Base-by-base conservation (phyloP, 768 basidiomycete species). In the Russula ochroleuca region DNA sequence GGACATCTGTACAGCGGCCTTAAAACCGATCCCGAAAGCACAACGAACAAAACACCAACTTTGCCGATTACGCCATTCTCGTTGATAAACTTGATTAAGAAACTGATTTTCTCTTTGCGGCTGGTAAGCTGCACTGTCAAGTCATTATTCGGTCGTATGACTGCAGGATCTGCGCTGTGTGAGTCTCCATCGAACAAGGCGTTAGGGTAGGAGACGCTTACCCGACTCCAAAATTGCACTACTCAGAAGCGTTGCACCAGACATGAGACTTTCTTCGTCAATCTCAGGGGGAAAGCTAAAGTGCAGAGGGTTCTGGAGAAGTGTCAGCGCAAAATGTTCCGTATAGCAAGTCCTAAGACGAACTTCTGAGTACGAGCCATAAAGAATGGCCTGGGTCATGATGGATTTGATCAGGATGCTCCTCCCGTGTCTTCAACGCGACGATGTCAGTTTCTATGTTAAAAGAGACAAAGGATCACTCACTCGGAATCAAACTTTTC, bases 71-170 rank as follows among this genome's bases (percentile, higher is more conserved):
- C 87, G 0, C 83, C 86, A 72, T 96, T 96, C 57, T 91, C 87
- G 50, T 93, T 90, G 70, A 97, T 90, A 72, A 94, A 96, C 28
- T 80, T 81, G 68, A 96, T 90, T n/a, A 98, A 79, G 81, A 90
- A 92, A 59, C 84, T 85, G 33, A 95, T 76, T 41, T 91, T 78
- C 59, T 88, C 85, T 70, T 87, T 87, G 33, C 92, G 83, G 45
- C 84, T 85, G 5, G 80, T 81, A 67, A 98, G 74, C 71, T 95
- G 94, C 2, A 85, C 80, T 17, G 85, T 85, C 47, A 96, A 77
- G 72, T 97, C 94, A 69, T 91, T 88, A 65, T 88, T 89, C 10
- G 83, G 79, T 45, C 83, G 76, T 54, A 94, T 85, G 67, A 91
- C 79, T 73, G 86, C 79, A 31, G 79, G 67, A 77, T 93, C 85